Percentiles rank a stretch among this genome's conserved stretches.
These are phyloP conservation scores for Trichoderma sp. DNA, from an alignment of 2,329 filamentous ascomycete species.

Conservation along the genomic window DNA sequence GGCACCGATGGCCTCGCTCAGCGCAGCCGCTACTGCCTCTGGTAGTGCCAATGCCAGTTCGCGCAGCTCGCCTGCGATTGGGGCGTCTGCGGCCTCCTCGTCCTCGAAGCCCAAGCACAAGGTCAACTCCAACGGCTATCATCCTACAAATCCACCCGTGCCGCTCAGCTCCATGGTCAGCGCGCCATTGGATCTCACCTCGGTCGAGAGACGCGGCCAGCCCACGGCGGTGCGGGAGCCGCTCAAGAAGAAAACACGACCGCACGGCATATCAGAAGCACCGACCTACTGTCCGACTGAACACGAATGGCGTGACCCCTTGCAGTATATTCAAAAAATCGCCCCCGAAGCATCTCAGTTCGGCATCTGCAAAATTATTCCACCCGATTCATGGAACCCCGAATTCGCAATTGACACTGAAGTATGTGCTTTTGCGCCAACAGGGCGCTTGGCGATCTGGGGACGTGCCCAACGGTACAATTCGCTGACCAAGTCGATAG, in stretches of 20 bases:
- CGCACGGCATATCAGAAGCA: slow-evolving; percentile 83
- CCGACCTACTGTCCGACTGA: slow-evolving; percentile 87
- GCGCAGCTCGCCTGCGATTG: slow-evolving; percentile 51
- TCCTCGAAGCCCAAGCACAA: slow-evolving; percentile 51
- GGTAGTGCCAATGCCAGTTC: slow-evolving; percentile 50
- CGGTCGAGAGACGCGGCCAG: slow-evolving; percentile 87
- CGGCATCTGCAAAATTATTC: slow-evolving; percentile 93
- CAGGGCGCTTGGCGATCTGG: neutral
- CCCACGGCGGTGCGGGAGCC: slow-evolving; percentile 73
- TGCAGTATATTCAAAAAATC: slow-evolving; percentile 92
- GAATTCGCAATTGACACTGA: slow-evolving; percentile 95
- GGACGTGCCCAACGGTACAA: neutral
- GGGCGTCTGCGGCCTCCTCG: slow-evolving; percentile 34
- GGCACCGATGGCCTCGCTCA: slow-evolving; percentile 41
- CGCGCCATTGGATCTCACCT: slow-evolving; percentile 74
- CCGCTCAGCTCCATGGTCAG: slow-evolving; percentile 58
- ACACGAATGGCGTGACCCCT: slow-evolving; percentile 92
- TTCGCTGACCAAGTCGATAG: slow-evolving; percentile 46
- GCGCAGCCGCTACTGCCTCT: slow-evolving; percentile 36
- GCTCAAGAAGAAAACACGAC: slow-evolving; percentile 72
- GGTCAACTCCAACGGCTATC: slow-evolving; percentile 53
- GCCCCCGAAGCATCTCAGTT: slow-evolving; percentile 80
- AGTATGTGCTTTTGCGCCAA: slow-evolving; percentile 48
- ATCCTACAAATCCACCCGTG: slow-evolving; percentile 49
- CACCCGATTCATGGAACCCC: slow-evolving; percentile 90